Conservation (phyloP, 768 basidiomycete genomes). For the Trametes villosa region DNA sequence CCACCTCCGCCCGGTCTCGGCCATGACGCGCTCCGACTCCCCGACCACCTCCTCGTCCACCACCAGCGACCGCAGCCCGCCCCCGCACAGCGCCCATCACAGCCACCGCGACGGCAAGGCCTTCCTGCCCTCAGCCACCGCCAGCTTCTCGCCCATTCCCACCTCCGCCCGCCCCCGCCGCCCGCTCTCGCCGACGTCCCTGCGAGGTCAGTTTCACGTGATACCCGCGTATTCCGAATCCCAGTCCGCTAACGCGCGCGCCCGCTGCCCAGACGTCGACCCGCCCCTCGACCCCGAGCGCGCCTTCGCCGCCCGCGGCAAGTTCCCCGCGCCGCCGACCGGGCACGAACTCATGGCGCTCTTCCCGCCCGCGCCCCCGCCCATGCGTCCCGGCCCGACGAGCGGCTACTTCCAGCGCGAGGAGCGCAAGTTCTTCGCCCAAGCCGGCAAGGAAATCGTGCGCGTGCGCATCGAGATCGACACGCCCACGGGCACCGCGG, state of each 20-base stretch:
- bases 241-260: background rate
- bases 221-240: background rate
- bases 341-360: slow-evolving; percentile 87
- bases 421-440: slow-evolving; percentile 81
- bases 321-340: slow-evolving; percentile 76
- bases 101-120: slow-evolving; percentile 1
- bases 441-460: slow-evolving; percentile 77
- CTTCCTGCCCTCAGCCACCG: slow-evolving; percentile 21
- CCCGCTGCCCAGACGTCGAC: slow-evolving; percentile 59
- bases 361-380: slow-evolving; percentile 75
- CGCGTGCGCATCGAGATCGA: slow-evolving; percentile 76
- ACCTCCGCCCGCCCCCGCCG: slow-evolving; percentile 48
- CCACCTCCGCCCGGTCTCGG: slow-evolving; percentile 61
- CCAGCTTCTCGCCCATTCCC: slow-evolving; percentile 38
- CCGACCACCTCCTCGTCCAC: slow-evolving; percentile 55
- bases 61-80: slow-evolving; percentile 45
- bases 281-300: slow-evolving; percentile 50
- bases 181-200: slow-evolving; percentile 64
- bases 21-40: slow-evolving; percentile 54
- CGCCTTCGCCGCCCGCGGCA: slow-evolving; percentile 50
- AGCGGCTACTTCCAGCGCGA: slow-evolving; percentile 75
- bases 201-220: slow-evolving; percentile 51
- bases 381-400: slow-evolving; percentile 65
- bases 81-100: slow-evolving; percentile 21
- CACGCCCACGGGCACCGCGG: slow-evolving; percentile 33